phyloP scores from a whole-genome alignment of 2,329 filamentous ascomycete species.

The Ceratocystis papillata region DNA sequence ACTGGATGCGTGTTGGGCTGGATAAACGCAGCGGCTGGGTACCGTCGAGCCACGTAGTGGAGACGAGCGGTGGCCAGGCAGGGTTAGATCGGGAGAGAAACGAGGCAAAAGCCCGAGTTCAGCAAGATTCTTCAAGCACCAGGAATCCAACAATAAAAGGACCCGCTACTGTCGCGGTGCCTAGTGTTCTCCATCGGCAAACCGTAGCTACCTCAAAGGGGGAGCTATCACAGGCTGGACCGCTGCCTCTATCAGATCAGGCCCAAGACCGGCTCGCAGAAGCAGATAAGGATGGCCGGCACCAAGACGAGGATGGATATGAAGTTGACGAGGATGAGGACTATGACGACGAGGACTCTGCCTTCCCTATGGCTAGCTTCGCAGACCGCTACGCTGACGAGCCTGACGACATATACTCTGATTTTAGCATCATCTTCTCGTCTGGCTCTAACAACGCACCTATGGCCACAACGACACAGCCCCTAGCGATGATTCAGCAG shows the following conservation, averaged over 20 bases:
- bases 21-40: conserved; percentile 1
- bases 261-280: no score
- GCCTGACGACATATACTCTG: conserved; percentile 43
- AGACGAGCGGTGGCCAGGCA: not conserved
- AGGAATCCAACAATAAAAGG: not conserved
- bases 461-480: conserved; percentile 28
- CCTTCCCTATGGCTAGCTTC: conserved; percentile 40
- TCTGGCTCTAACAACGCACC: conserved; percentile 28
- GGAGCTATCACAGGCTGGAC: not conserved
- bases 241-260: not conserved
- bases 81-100: not conserved
- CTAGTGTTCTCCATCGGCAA: not conserved
- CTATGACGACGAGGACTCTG: conserved; percentile 38
- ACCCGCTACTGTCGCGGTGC: not conserved
- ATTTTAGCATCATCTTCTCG: conserved; percentile 44
- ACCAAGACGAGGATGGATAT: not conserved
- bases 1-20: conserved; percentile 10
- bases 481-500: not conserved
- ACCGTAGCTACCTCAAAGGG: not conserved
- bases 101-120: not conserved
- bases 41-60: not conserved
- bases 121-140: not conserved
- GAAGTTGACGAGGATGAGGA: conserved; percentile 28
- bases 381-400: conserved; percentile 40
- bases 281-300: not conserved